Evolutionary conservation across 176 grass and related monocot species (phyloP), one percentile per base, ranked within the genome.

Genomic region (Tuctoria greenei): DNA sequence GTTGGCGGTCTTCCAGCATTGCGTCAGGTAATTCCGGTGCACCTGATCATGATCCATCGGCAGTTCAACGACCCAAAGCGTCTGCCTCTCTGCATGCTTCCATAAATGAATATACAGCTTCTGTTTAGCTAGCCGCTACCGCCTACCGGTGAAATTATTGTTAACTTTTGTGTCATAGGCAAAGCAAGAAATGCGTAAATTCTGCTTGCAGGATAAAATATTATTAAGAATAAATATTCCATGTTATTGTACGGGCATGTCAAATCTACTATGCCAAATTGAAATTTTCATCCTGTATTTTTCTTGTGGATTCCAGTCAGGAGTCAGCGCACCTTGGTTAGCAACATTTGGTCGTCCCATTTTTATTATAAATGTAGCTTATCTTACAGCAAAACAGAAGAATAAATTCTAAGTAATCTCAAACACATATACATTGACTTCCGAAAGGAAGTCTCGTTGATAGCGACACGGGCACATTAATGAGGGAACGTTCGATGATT

Each of bases 11-110:
- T 64, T 79, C 80, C 28, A 26, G 75, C 81, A 47, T 79, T 69
- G 69, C 86, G 75, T 88, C 86, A 87, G 85, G 47, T 72, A 34
- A 72, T 78, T 87, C 79, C 35, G 85, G 73, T 77, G 79, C 80
- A 79, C 74, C 86, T 74, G 86, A 83, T 83, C 86, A 88, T 88
- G 86, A 88, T 88, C 75, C 26, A 12, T 43, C 69, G 38, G 80
- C 67, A 54, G 75, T 69, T 83, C 75, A 79, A 79, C 86, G 60
- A 79, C 52, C 69, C 78, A 56, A 68, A 65, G 24, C 52, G 63
- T 58, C 8, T 67, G 67, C 34, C 43, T 61, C 25, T 62, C 27
- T 71, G 41, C 38, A 20, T 59, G 13, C 38, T 59, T 38, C 5
- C 37, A 45, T 35, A 44, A 65, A 58, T 72, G 57, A 12, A 28